Evolutionary conservation across 495 filamentous ascomycete species (phyloP), one percentile per base, ranked within the genome.

Genomic region (Pseudevernia furfuracea): DNA sequence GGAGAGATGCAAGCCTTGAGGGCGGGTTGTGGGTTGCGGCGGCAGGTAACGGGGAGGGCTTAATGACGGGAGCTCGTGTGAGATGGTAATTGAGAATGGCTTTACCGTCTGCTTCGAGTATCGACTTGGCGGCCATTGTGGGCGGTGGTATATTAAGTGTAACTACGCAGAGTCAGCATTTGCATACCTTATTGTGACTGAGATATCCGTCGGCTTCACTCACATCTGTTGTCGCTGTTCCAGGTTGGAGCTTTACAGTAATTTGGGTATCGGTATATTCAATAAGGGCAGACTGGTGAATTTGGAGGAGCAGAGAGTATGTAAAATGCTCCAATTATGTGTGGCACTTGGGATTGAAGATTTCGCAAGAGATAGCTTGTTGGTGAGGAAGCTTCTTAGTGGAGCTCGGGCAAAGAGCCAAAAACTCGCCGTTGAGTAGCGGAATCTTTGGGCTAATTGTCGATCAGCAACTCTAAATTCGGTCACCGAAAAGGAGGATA

Each of bases 11-110:
- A 67, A 99, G 89, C 76, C 86, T 90, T 71, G 94, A 79, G 61
- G 95, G 85, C 67, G 94, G 80, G 81, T 97, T 97, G 86, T 99
- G 94, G 75, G 86, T 94, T 65, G 86, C 74, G 67, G 90, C 82
- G 68, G 84, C 74, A 68, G 94, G 92, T 32, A 99, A 90, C 77
- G 95, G 90, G 72, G 91, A 91, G 59, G 94, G 91, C 87, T 96
- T 96, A 85, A 99, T 97, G 74, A 96, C 88, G 63, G 93, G 88
- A 65, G 94, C 92, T 73, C 94, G 89, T 70, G 94, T 99, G 82
- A 99, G 92, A 85, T 99, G 94, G 84, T 96, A 99, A 88, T 96
- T 97, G 83, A 99, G 82, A 83, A 99, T 97, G 82, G 94, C 94
- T 89, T 99, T 99, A 85, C 94, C 94, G 81, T 99, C 94, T 83